Evolutionary conservation across 31 red algal genomes (phyloP), one percentile per base, ranked within the genome.

Genomic region (Porphyra umbilicalis): DNA sequence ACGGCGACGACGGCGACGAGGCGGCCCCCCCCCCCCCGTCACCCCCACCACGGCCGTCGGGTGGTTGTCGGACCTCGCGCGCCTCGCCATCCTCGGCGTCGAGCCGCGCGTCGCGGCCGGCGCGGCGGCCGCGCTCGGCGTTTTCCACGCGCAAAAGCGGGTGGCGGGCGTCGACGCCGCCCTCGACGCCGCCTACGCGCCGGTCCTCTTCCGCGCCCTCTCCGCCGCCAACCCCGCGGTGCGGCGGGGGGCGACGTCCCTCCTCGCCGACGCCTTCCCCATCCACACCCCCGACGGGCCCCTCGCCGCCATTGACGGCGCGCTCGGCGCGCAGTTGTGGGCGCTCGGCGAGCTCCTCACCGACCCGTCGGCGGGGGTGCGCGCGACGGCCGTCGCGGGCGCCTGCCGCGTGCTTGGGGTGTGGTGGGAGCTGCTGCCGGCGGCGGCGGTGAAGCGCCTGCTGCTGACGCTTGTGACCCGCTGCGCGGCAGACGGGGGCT

Each of bases 101-200:
- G n/a, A 39, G 5, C 83, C 88, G 10, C 86, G 83, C 6, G 82
- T 90, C 29, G 92, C 84, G 4, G 76, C 79, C 29, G 82, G 80
- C 75, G 81, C 84, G 14, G 83, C 88, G 31, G 79, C 76, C 11
- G 76, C 90, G 9, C 87, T 94, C 32, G 80, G 84, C 29, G 75
- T 85, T 10, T 94, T 94, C 90, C 92, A 94, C 71, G 79, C 81
- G 20, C 85, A 90, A 77, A 94, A 94, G 76, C 79, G 83, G 32
- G 44, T 87, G 2, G 77, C 83, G 20, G 88, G 84, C 7, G 84
- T 94, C 8, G 92, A 94, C 77, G 42, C 35, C 32, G 76, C 85
- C 36, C 80, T 94, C n/a, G 39, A 86, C 68, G 79, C 79, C 15
- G 25, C 85, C 36, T 90, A 94, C 34, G 75, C 77, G 31, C 92